phyloP scores from a whole-genome alignment of 2,329 filamentous ascomycete species.

The Pyrenophora seminiperda region DNA sequence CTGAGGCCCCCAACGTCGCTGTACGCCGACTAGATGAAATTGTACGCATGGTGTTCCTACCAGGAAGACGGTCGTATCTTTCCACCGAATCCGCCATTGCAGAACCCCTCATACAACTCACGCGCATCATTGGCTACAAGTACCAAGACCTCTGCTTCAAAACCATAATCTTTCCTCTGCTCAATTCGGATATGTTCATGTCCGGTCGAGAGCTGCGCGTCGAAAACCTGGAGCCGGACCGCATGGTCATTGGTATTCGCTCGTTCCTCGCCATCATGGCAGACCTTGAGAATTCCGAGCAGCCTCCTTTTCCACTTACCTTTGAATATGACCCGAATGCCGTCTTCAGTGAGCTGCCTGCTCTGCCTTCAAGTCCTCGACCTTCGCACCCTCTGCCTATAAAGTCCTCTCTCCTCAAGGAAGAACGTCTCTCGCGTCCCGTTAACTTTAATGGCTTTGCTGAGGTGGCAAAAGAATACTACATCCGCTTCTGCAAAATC shows the following conservation, averaged over 20 bases:
- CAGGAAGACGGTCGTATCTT: constrained; percentile 77
- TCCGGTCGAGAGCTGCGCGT: constrained; percentile 79
- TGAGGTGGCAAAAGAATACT: constrained; percentile 81
- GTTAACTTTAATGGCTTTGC: constrained; percentile 67
- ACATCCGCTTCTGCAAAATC: constrained; percentile 90
- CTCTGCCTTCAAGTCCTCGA: constrained; percentile 42
- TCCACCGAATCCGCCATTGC: constrained; percentile 83
- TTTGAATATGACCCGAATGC: constrained; percentile 56
- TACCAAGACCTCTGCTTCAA: constrained; percentile 93
- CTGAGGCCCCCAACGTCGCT: constrained; percentile 70
- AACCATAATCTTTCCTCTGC: constrained; percentile 89
- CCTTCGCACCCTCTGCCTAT: constrained; percentile 39
- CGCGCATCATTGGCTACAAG: constrained; percentile 91
- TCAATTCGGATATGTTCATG: constrained; percentile 88
- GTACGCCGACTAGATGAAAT: constrained; percentile 88
- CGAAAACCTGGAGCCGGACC: constrained; percentile 92
- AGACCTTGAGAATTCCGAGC: constrained; percentile 84
- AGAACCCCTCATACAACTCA: constrained; percentile 89
- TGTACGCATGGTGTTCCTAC: constrained; percentile 79
- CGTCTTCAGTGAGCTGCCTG: constrained; percentile 45
- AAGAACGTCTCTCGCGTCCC: constrained; percentile 69
- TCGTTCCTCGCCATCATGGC: constrained; percentile 92
- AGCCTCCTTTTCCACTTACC: constrained; percentile 81
- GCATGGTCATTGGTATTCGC: constrained; percentile 95
- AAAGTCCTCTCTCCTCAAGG: constrained; percentile 53